These are phyloP conservation scores for Cydonia oblonga DNA, from an alignment of 331 rosid species.

Conservation along the genomic window DNA sequence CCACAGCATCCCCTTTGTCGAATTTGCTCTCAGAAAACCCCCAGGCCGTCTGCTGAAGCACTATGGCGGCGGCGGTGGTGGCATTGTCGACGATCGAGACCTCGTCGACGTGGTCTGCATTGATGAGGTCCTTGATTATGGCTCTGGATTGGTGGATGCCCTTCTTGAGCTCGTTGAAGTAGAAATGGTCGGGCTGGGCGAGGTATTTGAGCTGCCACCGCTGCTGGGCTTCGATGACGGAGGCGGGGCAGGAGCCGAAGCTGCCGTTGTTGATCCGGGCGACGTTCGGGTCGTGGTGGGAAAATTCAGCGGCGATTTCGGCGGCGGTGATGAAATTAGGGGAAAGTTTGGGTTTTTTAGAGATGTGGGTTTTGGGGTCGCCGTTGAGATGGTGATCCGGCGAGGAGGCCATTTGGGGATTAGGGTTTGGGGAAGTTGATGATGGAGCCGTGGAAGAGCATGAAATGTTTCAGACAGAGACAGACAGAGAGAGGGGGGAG, in stretches of 20 bases:
- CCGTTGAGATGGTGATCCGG: conserved; percentile 42
- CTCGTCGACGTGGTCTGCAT: conserved; percentile 64
- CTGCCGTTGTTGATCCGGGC: conserved; percentile 95
- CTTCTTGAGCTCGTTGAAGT: conserved; percentile 51
- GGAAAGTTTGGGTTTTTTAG: conserved; percentile 55
- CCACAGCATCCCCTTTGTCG: conserved; percentile 54
- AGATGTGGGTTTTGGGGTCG: conserved; percentile 19
- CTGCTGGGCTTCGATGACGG: conserved; percentile 50
- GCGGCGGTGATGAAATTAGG: conserved; percentile 28
- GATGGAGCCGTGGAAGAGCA: background rate
- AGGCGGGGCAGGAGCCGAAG: conserved; percentile 74
- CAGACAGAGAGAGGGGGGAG: background rate
- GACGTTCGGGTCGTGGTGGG: conserved; percentile 59
- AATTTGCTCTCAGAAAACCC: conserved; percentile 62
- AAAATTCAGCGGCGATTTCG: conserved; percentile 51
- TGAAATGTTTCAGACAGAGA: background rate
- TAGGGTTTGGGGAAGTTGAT: conserved; percentile 2
- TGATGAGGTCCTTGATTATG: conserved; percentile 47
- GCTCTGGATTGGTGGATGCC: conserved; percentile 52
- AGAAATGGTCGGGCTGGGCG: conserved; percentile 82
- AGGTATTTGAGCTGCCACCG: conserved; percentile 42
- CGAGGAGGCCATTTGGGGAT: conserved; percentile 43
- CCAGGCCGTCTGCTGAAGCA: conserved; percentile 71
- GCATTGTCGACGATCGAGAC: conserved; percentile 88
- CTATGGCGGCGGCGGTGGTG: conserved; percentile 93